phyloP scores from a whole-genome alignment of 2,329 filamentous ascomycete species.

The Arachnopeziza araneosa region DNA sequence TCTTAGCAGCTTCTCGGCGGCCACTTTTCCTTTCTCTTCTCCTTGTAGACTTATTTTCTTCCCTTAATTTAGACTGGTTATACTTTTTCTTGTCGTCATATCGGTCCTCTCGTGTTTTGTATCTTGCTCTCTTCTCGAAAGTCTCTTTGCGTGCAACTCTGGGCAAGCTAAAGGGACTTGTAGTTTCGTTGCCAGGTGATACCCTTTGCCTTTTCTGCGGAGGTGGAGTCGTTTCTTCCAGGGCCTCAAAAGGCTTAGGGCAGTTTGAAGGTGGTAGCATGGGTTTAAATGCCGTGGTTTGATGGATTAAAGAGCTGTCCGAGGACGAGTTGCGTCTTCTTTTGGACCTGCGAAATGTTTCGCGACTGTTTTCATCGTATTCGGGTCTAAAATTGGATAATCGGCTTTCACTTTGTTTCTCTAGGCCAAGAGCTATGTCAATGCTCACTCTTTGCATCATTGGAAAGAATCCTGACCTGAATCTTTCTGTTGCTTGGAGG shows the following conservation, averaged over 20 bases:
- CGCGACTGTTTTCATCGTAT: not conserved
- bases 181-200: not conserved
- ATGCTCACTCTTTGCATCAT: not conserved
- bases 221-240: not conserved
- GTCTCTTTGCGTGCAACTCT: conserved; percentile 11
- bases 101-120: conserved; percentile 50
- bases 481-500: not conserved
- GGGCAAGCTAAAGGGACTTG: not conserved
- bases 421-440: conserved; percentile 2
- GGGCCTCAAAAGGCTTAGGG: not conserved
- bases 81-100: conserved; percentile 40
- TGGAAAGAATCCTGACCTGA: not conserved
- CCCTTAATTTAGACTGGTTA: conserved; percentile 10
- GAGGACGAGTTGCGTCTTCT: conserved; percentile 11
- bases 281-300: not conserved
- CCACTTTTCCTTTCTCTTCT: conserved; percentile 15
- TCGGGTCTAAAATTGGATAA: not conserved
- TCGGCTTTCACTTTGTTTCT: not conserved
- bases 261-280: not conserved
- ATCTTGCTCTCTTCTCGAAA: conserved; percentile 44
- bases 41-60: conserved; percentile 24
- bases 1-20: conserved; percentile 18
- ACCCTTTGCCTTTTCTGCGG: conserved; percentile 10
- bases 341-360: conserved; percentile 3
- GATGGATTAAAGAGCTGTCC: conserved; percentile 24